Evolutionary conservation across 2,329 filamentous ascomycete species (phyloP).

Genomic region (Ascomycota sp.): DNA sequence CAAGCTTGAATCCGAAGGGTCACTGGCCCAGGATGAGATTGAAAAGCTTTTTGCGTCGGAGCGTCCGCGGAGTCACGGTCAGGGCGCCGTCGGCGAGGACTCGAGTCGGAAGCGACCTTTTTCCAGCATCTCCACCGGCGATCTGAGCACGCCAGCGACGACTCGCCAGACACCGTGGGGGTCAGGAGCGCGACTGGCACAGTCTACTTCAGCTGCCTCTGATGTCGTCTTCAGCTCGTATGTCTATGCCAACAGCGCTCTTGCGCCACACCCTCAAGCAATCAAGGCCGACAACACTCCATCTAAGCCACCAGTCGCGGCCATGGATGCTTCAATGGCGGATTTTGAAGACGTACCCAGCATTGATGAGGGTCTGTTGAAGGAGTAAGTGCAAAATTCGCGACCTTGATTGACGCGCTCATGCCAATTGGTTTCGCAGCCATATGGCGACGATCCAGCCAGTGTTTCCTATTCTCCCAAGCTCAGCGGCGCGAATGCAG

Average conservation of each 20-base stretch:
- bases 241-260: slow-evolving; percentile 17
- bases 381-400: slow-evolving; percentile 16
- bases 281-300: slow-evolving; percentile 17
- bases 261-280: slow-evolving; percentile 24
- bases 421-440: slow-evolving; percentile 12
- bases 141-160: slow-evolving; percentile 18
- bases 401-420: background rate
- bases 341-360: slow-evolving; percentile 13
- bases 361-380: slow-evolving; percentile 23
- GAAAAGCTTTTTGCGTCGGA: slow-evolving; percentile 19
- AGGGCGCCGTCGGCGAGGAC: slow-evolving; percentile 9
- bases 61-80: slow-evolving; percentile 11
- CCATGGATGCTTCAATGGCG: slow-evolving; percentile 15
- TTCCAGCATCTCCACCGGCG: slow-evolving; percentile 23
- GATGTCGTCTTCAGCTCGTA: slow-evolving; percentile 10
- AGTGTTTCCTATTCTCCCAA: slow-evolving; percentile 44
- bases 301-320: slow-evolving; percentile 13
- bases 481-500: slow-evolving; percentile 32
- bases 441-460: slow-evolving; percentile 47
- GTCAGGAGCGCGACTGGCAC: slow-evolving; percentile 24
- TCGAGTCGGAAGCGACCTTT: slow-evolving; percentile 23
- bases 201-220: slow-evolving; percentile 17
- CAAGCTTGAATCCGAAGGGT: slow-evolving; percentile 39
- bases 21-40: slow-evolving; percentile 22
- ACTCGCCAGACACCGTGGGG: slow-evolving; percentile 25